These are phyloP conservation scores for Pseudopyrenochaeta lycopersici DNA, from an alignment of 2,329 filamentous ascomycete genomes.

Conservation along the genomic window DNA sequence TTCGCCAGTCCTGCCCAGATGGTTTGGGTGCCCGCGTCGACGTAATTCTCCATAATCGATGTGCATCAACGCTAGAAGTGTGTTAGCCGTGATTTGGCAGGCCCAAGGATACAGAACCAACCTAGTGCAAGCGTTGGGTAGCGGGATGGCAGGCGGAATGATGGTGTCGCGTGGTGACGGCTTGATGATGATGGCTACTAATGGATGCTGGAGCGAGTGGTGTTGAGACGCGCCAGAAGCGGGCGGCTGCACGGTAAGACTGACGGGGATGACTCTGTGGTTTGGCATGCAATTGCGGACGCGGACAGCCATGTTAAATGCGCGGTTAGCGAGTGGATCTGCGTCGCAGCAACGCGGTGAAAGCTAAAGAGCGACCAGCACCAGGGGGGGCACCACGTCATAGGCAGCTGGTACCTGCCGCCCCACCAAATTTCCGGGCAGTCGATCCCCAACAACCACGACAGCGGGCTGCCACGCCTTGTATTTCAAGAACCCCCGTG, in stretches of 20 bases:
- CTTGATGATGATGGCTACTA: neutral
- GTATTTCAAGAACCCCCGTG: neutral
- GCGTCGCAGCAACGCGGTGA: slow-evolving; percentile 6
- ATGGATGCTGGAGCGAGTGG: slow-evolving; percentile 1
- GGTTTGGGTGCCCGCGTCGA: slow-evolving; percentile 41
- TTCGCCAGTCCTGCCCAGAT: slow-evolving; percentile 41
- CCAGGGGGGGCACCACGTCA: slow-evolving; percentile 12
- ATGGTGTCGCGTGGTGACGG: neutral
- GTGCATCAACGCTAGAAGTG: slow-evolving; percentile 28
- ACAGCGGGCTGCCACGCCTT: slow-evolving; percentile 7
- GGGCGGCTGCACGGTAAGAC: neutral
- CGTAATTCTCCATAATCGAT: slow-evolving; percentile 36
- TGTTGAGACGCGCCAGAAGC: neutral
- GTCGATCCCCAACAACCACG: slow-evolving; percentile 8
- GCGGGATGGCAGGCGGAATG: neutral
- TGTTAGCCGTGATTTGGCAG: slow-evolving; percentile 15
- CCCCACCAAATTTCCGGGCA: neutral
- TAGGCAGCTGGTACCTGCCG: slow-evolving; percentile 7
- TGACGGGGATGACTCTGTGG: slow-evolving; percentile 1
- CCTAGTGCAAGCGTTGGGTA: slow-evolving; percentile 7
- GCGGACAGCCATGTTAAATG: neutral
- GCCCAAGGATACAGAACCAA: slow-evolving; percentile 12
- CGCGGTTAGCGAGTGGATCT: neutral
- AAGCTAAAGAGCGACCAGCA: slow-evolving; percentile 1
- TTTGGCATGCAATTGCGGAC: neutral